Conservation (phyloP, 345 rosid genomes). For the Dovyalis caffra region DNA sequence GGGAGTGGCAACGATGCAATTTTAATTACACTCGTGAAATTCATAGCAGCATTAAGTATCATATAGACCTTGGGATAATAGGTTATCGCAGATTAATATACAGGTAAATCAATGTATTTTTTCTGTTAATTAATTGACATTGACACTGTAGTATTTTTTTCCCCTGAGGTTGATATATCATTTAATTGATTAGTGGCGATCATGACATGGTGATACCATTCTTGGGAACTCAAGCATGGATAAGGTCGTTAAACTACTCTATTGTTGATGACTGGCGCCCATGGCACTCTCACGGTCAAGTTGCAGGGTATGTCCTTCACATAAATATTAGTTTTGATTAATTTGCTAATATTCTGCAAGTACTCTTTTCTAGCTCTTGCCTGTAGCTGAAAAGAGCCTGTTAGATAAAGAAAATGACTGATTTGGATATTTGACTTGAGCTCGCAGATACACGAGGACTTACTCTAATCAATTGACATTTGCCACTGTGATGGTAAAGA, state of each 20-base stretch:
- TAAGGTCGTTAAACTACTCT: constrained; percentile 25
- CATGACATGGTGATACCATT: constrained; percentile 30
- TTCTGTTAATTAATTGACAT: too few relatives aligned
- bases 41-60: too few relatives aligned
- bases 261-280: constrained; percentile 26
- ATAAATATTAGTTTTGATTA: not conserved
- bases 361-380: not conserved
- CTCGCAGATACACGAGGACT: constrained; percentile 52
- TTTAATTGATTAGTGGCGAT: constrained; percentile 31
- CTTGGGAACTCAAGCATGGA: constrained; percentile 33
- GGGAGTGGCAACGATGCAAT: too few relatives aligned
- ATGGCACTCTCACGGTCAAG: constrained; percentile 27
- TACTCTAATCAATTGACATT: constrained; percentile 65
- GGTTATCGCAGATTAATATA: too few relatives aligned
- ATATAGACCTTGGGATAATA: too few relatives aligned
- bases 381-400: not conserved
- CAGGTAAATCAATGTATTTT: too few relatives aligned
- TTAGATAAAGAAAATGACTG: not conserved
- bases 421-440: not conserved
- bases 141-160: too few relatives aligned
- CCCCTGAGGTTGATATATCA: not conserved
- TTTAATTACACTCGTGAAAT: too few relatives aligned
- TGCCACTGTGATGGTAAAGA: constrained; percentile 60
- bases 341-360: not conserved
- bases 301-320: constrained; percentile 26